Evolutionary conservation across 2,329 filamentous ascomycete species (phyloP).

Genomic region (Tolypocladium endophyticum): DNA sequence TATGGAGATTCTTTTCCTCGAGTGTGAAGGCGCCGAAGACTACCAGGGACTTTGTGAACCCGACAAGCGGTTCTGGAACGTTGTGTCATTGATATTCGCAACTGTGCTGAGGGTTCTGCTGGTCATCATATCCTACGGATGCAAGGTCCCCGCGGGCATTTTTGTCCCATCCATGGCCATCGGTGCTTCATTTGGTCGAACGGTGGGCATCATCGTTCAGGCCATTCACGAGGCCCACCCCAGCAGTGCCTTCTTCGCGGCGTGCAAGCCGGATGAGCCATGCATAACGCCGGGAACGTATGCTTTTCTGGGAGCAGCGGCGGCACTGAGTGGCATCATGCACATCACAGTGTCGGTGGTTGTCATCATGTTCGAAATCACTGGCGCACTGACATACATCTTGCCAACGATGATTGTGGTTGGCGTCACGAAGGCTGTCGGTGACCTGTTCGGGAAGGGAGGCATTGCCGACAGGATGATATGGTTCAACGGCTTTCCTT

Average conservation of each 20-base stretch:
- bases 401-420: conserved; percentile 98
- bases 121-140: conserved; percentile 93
- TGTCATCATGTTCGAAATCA: conserved; percentile 99
- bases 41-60: conserved; percentile 83
- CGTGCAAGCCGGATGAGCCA: conserved; percentile 81
- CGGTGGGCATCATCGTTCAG: conserved; percentile 90
- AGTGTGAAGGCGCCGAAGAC: conserved; percentile 81
- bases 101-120: conserved; percentile 73
- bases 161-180: conserved; percentile 98
- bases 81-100: conserved; percentile 66
- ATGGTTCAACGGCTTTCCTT: conserved; percentile 96
- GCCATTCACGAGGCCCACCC: conserved; percentile 79
- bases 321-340: conserved; percentile 92
- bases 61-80: conserved; percentile 65
- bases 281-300: conserved; percentile 98
- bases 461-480: conserved; percentile 98
- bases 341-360: conserved; percentile 94
- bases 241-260: conserved; percentile 70
- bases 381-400: conserved; percentile 94
- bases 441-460: conserved; percentile 84
- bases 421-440: conserved; percentile 88
- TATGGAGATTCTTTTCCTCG: conserved; percentile 94
- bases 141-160: conserved; percentile 94
- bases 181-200: conserved; percentile 85
- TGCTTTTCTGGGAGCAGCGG: conserved; percentile 85